Conservation (phyloP, 2,329 filamentous ascomycete species). For the Akanthomyces uredinophilus region DNA sequence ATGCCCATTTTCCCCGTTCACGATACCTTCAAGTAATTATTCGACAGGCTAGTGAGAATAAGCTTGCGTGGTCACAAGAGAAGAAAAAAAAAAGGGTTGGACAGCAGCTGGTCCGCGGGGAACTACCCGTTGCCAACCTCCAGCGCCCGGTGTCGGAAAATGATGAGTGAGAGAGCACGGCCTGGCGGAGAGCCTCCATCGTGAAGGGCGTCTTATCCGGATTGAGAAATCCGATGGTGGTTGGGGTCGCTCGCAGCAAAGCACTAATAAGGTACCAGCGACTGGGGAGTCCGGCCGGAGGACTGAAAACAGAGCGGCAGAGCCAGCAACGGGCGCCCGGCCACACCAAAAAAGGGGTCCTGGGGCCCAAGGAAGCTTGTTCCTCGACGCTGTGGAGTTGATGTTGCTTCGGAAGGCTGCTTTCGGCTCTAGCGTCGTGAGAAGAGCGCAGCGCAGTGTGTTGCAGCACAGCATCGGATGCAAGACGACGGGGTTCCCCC, state of each 20-base stretch:
- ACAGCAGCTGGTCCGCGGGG: not conserved
- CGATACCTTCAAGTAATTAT: not conserved
- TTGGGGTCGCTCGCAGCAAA: constrained; percentile 4
- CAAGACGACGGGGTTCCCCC: constrained; percentile 4
- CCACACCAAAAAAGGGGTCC: constrained; percentile 1
- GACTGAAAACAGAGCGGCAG: not conserved
- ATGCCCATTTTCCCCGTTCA: not conserved
- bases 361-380: constrained; percentile 7
- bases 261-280: not conserved
- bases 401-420: constrained; percentile 11
- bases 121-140: not conserved
- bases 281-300: not conserved
- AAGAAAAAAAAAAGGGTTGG: not conserved
- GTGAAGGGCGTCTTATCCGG: constrained; percentile 18
- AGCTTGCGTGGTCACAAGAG: not conserved
- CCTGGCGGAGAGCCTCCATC: constrained; percentile 12
- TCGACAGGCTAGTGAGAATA: not conserved
- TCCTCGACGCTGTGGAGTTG: not conserved
- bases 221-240: constrained; percentile 17
- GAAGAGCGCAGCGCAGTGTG: not conserved
- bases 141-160: constrained; percentile 1
- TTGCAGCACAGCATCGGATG: not conserved
- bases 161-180: not conserved
- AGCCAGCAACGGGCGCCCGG: not conserved
- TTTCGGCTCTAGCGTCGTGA: constrained; percentile 10